Evolutionary conservation across 768 basidiomycete genomes (phyloP).

Genomic region (Hypholoma sublateritium): DNA sequence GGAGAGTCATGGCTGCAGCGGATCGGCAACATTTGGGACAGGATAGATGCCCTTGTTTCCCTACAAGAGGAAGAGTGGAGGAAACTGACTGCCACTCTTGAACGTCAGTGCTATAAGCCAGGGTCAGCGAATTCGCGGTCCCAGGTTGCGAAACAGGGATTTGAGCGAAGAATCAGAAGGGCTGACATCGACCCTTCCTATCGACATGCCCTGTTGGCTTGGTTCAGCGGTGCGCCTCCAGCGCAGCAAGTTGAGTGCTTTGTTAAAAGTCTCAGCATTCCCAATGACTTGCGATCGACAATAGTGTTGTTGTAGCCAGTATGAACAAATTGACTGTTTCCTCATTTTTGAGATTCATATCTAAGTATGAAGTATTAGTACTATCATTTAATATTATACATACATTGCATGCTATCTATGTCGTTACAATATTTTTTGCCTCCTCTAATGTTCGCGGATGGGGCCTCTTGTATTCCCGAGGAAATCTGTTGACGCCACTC

Average conservation of each 20-base stretch:
- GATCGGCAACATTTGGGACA: slow-evolving; percentile 18
- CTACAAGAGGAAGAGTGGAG: slow-evolving; percentile 20
- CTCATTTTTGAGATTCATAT: background rate
- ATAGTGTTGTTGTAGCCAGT: slow-evolving; percentile 2
- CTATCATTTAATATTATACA: too few relatives aligned
- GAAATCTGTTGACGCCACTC: slow-evolving; percentile 7
- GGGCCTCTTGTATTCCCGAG: too few relatives aligned
- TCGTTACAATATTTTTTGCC: background rate
- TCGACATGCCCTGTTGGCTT: slow-evolving; percentile 11
- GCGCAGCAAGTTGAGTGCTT: slow-evolving; percentile 15
- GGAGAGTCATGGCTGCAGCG: slow-evolving; percentile 18
- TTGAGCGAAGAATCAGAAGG: slow-evolving; percentile 16
- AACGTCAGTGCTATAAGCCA: slow-evolving; percentile 16
- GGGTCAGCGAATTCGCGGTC: background rate
- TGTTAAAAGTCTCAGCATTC: slow-evolving; percentile 16
- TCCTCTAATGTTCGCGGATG: slow-evolving; percentile 8
- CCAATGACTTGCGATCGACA: slow-evolving; percentile 16
- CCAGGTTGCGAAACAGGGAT: slow-evolving; percentile 3
- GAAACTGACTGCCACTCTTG: slow-evolving; percentile 6
- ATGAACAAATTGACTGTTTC: too few relatives aligned
- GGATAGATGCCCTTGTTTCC: slow-evolving; percentile 18
- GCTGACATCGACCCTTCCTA: slow-evolving; percentile 15
- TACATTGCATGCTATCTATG: too few relatives aligned
- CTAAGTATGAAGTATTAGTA: too few relatives aligned
- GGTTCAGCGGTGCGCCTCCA: slow-evolving; percentile 14